Evolutionary conservation across 108 stramenopile species (phyloP).

Genomic region (Stephanodiscus minutulus): DNA sequence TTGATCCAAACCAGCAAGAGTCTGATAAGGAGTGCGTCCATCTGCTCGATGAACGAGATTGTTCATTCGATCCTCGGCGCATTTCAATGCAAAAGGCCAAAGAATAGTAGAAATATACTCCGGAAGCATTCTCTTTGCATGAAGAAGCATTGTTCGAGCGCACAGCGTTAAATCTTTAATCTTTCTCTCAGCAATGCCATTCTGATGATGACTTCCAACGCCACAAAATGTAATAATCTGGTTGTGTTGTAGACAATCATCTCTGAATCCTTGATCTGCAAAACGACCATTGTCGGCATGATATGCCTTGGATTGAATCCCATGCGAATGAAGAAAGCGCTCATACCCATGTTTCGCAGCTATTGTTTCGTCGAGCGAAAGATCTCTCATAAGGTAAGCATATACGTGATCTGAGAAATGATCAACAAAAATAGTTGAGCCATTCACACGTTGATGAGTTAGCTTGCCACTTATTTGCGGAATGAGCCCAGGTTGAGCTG

Average conservation of each 20-base stretch:
- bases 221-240: slow-evolving; percentile 27
- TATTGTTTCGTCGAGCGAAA: slow-evolving; percentile 12
- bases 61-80: slow-evolving; percentile 42
- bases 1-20: background rate
- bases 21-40: background rate
- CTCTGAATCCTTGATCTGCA: slow-evolving; percentile 20
- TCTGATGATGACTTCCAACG: slow-evolving; percentile 29
- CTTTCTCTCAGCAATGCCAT: slow-evolving; percentile 24
- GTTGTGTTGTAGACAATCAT: background rate
- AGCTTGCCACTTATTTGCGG: slow-evolving; percentile 21
- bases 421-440: slow-evolving; percentile 55
- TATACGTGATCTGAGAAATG: slow-evolving; percentile 30
- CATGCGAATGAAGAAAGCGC: background rate
- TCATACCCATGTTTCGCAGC: slow-evolving; percentile 35
- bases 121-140: slow-evolving; percentile 27
- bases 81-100: slow-evolving; percentile 48
- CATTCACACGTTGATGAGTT: slow-evolving; percentile 25
- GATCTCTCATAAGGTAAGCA: slow-evolving; percentile 23
- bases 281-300: slow-evolving; percentile 47
- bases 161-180: slow-evolving; percentile 14
- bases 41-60: slow-evolving; percentile 20
- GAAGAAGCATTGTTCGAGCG: slow-evolving; percentile 18
- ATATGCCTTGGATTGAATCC: slow-evolving; percentile 43
- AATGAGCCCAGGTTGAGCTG: slow-evolving; percentile 36
- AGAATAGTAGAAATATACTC: no score